Percentiles rank a stretch among this genome's conserved stretches.
These are phyloP conservation scores for Massariosphaeria phaeospora DNA, from an alignment of 495 filamentous ascomycete genomes.

Conservation along the genomic window DNA sequence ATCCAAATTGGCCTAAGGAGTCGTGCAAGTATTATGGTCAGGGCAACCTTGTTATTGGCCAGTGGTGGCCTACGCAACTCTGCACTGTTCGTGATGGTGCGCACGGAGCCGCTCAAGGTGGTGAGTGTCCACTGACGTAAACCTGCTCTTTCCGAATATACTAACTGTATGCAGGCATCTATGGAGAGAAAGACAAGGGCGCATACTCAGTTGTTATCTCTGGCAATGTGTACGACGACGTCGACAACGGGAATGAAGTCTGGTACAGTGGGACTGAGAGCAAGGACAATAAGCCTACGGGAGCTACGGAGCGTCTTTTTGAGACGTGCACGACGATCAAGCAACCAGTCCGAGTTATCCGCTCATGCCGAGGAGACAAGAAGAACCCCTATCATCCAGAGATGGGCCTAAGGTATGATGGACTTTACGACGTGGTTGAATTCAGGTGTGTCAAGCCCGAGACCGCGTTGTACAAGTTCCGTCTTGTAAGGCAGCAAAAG, in stretches of 20 bases:
- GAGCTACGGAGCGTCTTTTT: conserved; percentile 42
- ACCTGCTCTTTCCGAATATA: background rate
- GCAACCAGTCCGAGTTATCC: conserved; percentile 47
- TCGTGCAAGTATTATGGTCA: conserved; percentile 43
- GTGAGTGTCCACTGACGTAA: background rate
- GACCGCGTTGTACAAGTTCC: conserved; percentile 43
- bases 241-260: conserved; percentile 47
- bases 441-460: conserved; percentile 37
- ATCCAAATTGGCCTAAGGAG: conserved; percentile 28
- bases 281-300: conserved; percentile 25
- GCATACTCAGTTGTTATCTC: conserved; percentile 46
- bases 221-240: conserved; percentile 42
- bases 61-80: conserved; percentile 56
- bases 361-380: conserved; percentile 38
- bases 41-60: conserved; percentile 48
- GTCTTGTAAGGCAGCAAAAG: conserved; percentile 36
- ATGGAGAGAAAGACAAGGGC: conserved; percentile 37
- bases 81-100: conserved; percentile 52
- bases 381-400: conserved; percentile 44
- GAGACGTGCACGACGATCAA: conserved; percentile 27
- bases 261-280: conserved; percentile 51
- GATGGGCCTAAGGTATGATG: conserved; percentile 53
- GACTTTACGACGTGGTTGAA: conserved; percentile 47
- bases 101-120: conserved; percentile 49
- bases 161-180: conserved; percentile 41